Percentiles rank a stretch among this genome's conserved stretches.
Conservation (phyloP, 1,284 basidiomycete genomes). For the Limonomyces culmigenus region DNA sequence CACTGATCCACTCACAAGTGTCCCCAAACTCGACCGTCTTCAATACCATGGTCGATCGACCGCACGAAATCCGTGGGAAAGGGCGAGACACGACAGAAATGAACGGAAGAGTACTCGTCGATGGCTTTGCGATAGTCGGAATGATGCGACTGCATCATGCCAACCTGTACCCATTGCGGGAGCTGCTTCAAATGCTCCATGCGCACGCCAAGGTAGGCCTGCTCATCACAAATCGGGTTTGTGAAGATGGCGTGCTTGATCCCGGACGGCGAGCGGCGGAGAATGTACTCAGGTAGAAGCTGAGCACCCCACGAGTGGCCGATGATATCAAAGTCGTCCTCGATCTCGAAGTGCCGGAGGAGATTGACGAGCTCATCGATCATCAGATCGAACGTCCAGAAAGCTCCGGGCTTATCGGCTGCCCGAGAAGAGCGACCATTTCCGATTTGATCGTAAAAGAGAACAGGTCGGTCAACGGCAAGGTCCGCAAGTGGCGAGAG, state of each 20-base stretch:
- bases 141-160: too few species aligned
- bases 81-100: conserved; percentile 28
- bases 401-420: conserved; percentile 12
- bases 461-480: too few species aligned
- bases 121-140: conserved; percentile 31
- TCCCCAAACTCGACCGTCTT: too few species aligned
- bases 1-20: too few species aligned
- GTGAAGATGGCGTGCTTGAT: conserved; percentile 14
- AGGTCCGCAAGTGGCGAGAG: too few species aligned
- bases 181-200: conserved; percentile 10
- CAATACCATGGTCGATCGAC: too few species aligned
- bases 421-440: conserved; percentile 16
- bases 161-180: too few species aligned
- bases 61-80: conserved; percentile 18
- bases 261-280: conserved; percentile 5
- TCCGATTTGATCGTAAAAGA: conserved; percentile 22
- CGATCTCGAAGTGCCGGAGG: conserved; percentile 13
- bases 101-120: conserved; percentile 22
- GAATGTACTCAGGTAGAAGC: background rate
- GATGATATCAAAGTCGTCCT: conserved; percentile 13
- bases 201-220: conserved; percentile 4
- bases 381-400: conserved; percentile 19
- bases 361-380: conserved; percentile 17
- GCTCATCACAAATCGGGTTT: conserved; percentile 10
- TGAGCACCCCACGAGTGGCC: conserved; percentile 19